Conservation (phyloP, 2,329 filamentous ascomycete species). For the Myriosclerotinia scirpicola region DNA sequence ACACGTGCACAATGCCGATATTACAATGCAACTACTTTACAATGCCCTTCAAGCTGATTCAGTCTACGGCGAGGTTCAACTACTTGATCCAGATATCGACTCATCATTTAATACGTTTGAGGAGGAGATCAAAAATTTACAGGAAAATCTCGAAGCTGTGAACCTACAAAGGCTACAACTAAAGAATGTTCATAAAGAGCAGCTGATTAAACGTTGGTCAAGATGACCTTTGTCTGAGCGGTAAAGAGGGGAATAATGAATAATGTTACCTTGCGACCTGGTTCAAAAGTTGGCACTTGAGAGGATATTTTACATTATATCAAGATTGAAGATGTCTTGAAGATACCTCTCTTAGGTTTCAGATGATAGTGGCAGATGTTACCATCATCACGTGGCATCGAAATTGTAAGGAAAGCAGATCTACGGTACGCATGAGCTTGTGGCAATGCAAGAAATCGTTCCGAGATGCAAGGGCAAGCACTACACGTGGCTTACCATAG, state of each 20-base stretch:
- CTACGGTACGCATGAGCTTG: background rate
- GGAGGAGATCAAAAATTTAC: slow-evolving; percentile 43
- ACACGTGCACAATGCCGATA: slow-evolving; percentile 49
- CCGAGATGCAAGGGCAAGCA: slow-evolving; percentile 22
- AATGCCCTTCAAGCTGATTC: slow-evolving; percentile 56
- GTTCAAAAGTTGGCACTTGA: background rate
- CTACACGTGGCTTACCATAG: slow-evolving; percentile 16
- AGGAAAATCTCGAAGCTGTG: slow-evolving; percentile 41
- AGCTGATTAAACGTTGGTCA: slow-evolving; percentile 50
- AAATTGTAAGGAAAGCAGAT: background rate
- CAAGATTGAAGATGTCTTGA: slow-evolving; percentile 13
- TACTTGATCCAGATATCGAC: slow-evolving; percentile 56
- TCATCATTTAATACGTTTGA: slow-evolving; percentile 46
- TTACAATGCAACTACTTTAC: slow-evolving; percentile 50
- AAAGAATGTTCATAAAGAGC: slow-evolving; percentile 51
- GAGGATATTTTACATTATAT: slow-evolving; percentile 10
- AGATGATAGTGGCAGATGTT: slow-evolving; percentile 25
- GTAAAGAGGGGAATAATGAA: background rate
- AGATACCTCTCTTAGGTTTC: slow-evolving; percentile 15
- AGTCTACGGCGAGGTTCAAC: slow-evolving; percentile 48
- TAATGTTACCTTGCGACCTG: background rate
- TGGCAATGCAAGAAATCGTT: slow-evolving; percentile 20
- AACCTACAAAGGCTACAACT: slow-evolving; percentile 42
- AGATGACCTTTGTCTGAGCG: slow-evolving; percentile 27
- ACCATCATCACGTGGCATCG: slow-evolving; percentile 19